Evolutionary conservation across 2,329 filamentous ascomycete species (phyloP).

Genomic region (Hawksworthiomyces lignivorus): DNA sequence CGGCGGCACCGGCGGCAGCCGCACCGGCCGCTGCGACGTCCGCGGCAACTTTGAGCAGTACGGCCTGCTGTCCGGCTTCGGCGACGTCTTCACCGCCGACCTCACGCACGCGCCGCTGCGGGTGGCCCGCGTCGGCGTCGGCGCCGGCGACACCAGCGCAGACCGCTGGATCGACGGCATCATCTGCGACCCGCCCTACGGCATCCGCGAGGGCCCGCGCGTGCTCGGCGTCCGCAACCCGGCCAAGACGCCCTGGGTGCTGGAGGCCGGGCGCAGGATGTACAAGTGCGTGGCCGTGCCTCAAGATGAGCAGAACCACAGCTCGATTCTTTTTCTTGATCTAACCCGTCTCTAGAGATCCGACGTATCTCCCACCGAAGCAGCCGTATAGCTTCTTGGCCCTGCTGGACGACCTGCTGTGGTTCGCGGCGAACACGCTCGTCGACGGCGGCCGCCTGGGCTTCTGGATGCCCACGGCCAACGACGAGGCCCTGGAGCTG

Average conservation of each 20-base stretch:
- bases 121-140: slow-evolving; percentile 18
- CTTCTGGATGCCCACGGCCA: slow-evolving; percentile 96
- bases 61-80: slow-evolving; percentile 53
- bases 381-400: slow-evolving; percentile 85
- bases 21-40: slow-evolving; percentile 34
- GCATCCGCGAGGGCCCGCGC: slow-evolving; percentile 82
- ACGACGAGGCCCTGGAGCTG: slow-evolving; percentile 69
- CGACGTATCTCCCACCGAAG: slow-evolving; percentile 75
- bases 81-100: slow-evolving; percentile 79
- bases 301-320: too few relatives aligned
- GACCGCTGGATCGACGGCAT: slow-evolving; percentile 72
- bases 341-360: slow-evolving; percentile 24
- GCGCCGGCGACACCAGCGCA: slow-evolving; percentile 9
- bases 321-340: not conserved
- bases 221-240: slow-evolving; percentile 74
- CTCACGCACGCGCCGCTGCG: slow-evolving; percentile 78
- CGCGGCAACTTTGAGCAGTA: slow-evolving; percentile 80
- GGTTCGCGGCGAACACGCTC: slow-evolving; percentile 69
- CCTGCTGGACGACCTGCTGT: slow-evolving; percentile 83
- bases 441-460: slow-evolving; percentile 73
- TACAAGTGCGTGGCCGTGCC: slow-evolving; percentile 49
- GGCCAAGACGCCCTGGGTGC: slow-evolving; percentile 48
- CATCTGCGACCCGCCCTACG: slow-evolving; percentile 92
- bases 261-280: slow-evolving; percentile 61
- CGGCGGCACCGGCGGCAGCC: slow-evolving; percentile 13